phyloP scores from a whole-genome alignment of 331 rosid genomes.

The Dryas integrifolia region DNA sequence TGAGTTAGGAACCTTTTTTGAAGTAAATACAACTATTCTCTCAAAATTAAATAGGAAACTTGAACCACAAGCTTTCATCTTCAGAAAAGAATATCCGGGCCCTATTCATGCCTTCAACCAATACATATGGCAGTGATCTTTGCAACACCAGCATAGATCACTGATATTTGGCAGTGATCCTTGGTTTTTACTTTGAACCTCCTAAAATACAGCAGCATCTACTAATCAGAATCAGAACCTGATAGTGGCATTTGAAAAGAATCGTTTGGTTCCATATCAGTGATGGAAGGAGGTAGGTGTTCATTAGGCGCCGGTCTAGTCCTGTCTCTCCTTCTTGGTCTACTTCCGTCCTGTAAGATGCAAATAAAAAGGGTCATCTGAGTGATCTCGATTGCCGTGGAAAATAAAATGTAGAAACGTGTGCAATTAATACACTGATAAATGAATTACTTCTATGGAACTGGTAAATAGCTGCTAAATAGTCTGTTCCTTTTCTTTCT shows the following conservation, averaged over 20 bases:
- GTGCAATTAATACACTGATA: not conserved
- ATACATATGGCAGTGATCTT: not conserved
- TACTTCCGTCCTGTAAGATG: conserved; percentile 39
- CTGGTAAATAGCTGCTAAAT: not conserved
- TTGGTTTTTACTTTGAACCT: not conserved
- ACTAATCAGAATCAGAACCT: conserved; percentile 73
- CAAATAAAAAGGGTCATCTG: conserved; percentile 21
- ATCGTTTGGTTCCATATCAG: conserved; percentile 60
- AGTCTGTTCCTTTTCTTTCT: no score
- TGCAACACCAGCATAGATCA: not conserved
- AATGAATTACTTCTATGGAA: not conserved
- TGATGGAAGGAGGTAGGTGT: conserved; percentile 45
- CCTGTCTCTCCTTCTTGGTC: conserved; percentile 38
- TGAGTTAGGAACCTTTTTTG: not conserved
- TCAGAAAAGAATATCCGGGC: not conserved
- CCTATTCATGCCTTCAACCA: not conserved
- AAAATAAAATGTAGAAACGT: not conserved
- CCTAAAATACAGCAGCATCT: conserved; percentile 7
- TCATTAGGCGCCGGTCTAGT: conserved; percentile 28
- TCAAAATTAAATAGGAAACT: not conserved
- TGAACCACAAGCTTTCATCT: not conserved
- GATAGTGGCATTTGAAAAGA: conserved; percentile 63
- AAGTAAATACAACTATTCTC: not conserved
- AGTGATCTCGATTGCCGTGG: not conserved
- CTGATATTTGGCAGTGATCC: not conserved